Evolutionary conservation across 768 basidiomycete species (phyloP), one percentile per base, ranked within the genome.

Genomic region (Rossbeevera mucosa): DNA sequence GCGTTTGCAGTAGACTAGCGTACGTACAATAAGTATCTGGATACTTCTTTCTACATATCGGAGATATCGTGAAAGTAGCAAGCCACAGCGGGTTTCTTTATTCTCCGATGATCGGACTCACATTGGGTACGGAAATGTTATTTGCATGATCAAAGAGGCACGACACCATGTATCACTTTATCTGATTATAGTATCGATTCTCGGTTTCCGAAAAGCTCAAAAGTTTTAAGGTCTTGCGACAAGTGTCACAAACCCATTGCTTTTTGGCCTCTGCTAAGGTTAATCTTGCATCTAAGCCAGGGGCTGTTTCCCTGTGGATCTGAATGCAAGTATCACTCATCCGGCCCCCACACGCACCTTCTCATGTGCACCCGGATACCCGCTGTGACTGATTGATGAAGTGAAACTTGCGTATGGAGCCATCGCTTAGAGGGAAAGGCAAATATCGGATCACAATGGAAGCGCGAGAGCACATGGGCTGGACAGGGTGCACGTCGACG

Each of bases 101-200:
- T 26, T 11, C 13, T 51, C 60, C 51, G 58, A 60, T 54, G 44
- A 58, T 60, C 64, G 64, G 55, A 53, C n/a, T n/a, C 30, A 41
- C 36, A 47, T 51, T 55, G 25, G 9, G 38, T 52, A 22, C 29
- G 58, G 38, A 40, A 36, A 46, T 46, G 48, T 51, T 48, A 50
- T 53, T 64, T 50, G 48, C 49, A 50, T 59, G 50, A 50, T 53
- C 41, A 47, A 48, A 45, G 40, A 54, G 49, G 52, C 55, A 53
- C 54, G 40, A 25, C 36, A 18, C 36, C 51, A 40, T 47, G 36
- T 57, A 11, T 51, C 51, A 55, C 60, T 54, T 48, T 65, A 62
- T 65, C 63, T 49, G 46, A 47, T 64, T 63, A 63, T 57, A 60
- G 44, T 60, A 64, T 56, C 30, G 3, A 50, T 30, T 46, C 47